Evolutionary conservation across 352 stramenopile species (phyloP).

Genomic region (Phytophthora citrophthora): DNA sequence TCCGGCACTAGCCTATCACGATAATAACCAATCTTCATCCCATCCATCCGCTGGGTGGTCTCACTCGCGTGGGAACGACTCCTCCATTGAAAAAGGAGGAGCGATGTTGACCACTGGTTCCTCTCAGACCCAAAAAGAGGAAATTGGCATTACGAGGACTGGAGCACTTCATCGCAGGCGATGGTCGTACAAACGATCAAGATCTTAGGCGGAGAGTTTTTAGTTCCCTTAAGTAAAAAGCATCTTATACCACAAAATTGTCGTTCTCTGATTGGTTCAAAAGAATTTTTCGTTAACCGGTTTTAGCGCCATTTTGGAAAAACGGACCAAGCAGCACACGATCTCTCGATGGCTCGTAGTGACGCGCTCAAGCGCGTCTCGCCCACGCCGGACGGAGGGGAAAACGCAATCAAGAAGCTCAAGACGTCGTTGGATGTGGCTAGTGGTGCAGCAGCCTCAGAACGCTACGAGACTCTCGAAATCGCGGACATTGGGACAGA

Average conservation of each 20-base stretch:
- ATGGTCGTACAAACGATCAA: too few relatives aligned
- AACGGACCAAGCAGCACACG: conserved; percentile 17
- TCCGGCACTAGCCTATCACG: too few relatives aligned
- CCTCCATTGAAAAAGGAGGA: too few relatives aligned
- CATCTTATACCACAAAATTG: not conserved
- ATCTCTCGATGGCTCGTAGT: conserved; percentile 36
- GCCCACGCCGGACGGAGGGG: conserved; percentile 16
- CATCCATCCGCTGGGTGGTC: too few relatives aligned
- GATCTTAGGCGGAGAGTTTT: too few relatives aligned
- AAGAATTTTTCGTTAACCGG: not conserved
- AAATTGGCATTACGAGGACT: too few relatives aligned
- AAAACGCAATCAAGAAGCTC: conserved; percentile 29
- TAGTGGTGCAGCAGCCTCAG: not conserved
- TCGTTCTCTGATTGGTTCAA: conserved; percentile 15
- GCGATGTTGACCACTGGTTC: too few relatives aligned
- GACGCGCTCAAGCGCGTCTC: conserved; percentile 28
- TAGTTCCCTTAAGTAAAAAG: too few relatives aligned
- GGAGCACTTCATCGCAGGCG: too few relatives aligned
- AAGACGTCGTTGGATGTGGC: conserved; percentile 8
- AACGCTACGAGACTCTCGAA: conserved; percentile 18
- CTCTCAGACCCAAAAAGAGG: too few relatives aligned
- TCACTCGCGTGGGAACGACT: too few relatives aligned
- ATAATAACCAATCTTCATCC: too few relatives aligned
- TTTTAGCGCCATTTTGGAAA: conserved; percentile 33
- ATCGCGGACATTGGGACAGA: conserved; percentile 11